A percentile compares a stretch with the other conserved stretches of the same genome.
Conservation (phyloP, 352 stramenopile species). For the Phytophthora citricola region DNA sequence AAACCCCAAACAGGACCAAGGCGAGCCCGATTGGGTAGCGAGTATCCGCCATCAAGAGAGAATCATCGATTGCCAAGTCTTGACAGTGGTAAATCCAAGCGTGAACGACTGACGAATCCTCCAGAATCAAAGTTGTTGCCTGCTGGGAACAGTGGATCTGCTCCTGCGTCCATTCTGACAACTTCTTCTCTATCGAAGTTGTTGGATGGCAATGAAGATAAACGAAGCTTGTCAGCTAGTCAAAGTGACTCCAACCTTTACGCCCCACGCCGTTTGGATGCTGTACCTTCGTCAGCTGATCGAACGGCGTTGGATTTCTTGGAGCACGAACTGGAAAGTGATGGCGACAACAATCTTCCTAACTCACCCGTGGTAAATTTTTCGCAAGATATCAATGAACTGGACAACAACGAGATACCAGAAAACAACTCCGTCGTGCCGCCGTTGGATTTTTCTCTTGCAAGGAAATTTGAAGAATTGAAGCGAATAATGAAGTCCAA, state of each 20-base stretch:
- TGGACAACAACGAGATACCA: conserved; percentile 28
- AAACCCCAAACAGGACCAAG: conserved; percentile 15
- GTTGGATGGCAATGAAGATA: background rate
- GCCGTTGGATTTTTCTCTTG: conserved; percentile 47
- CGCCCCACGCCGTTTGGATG: conserved; percentile 45
- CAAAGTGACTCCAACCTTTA: conserved; percentile 73
- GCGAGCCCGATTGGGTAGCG: conserved; percentile 21
- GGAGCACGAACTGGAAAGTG: conserved; percentile 40
- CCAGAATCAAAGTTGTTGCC: conserved; percentile 36
- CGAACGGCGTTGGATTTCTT: conserved; percentile 61
- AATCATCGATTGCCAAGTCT: conserved; percentile 41
- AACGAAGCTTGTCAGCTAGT: conserved; percentile 37
- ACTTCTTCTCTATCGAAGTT: conserved; percentile 27
- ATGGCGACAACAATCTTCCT: conserved; percentile 24
- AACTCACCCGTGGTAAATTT: conserved; percentile 1
- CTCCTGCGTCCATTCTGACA: conserved; percentile 23
- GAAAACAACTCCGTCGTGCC: conserved; percentile 9
- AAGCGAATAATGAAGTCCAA: conserved; percentile 70
- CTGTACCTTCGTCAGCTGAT: conserved; percentile 65
- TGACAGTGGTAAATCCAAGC: conserved; percentile 35
- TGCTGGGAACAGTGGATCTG: conserved; percentile 16
- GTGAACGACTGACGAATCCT: conserved; percentile 30
- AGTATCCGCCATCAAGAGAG: conserved; percentile 47
- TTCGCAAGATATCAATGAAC: background rate
- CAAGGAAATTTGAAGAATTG: conserved; percentile 71